Evolutionary conservation across 1,139 yeast species (phyloP).

Genomic region (Arxiozyma telluris): DNA sequence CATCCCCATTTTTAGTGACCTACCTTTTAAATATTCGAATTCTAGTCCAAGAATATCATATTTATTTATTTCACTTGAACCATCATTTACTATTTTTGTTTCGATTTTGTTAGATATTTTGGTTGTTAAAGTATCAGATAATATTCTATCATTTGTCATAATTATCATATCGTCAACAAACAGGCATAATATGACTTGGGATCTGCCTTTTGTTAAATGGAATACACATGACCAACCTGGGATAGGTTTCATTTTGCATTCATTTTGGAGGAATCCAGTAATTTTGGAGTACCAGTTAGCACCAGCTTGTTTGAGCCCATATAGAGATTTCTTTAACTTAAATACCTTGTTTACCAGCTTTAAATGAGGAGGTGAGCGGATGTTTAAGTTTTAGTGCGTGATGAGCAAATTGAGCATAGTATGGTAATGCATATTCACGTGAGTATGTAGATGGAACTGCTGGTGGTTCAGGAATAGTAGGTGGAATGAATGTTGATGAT

Average conservation of each 20-base stretch:
- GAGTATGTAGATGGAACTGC: no score
- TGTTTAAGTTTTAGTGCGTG: not conserved
- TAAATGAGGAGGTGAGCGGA: conserved; percentile 12
- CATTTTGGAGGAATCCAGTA: not conserved
- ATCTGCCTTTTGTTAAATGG: not conserved
- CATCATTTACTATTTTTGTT: conserved; percentile 3
- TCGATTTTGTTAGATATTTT: not conserved
- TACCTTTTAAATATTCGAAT: conserved; percentile 3
- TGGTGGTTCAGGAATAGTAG: no score
- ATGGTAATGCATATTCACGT: no score
- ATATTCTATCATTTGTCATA: not conserved
- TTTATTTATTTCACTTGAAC: not conserved
- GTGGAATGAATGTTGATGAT: no score
- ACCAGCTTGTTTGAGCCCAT: conserved; percentile 11
- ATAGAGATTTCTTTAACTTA: conserved; percentile 8
- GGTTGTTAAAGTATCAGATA: not conserved
- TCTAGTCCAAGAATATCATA: conserved; percentile 9
- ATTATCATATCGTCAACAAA: no score
- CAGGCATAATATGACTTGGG: conserved; percentile 1
- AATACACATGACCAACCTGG: conserved; percentile 9
- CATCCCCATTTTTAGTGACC: conserved; percentile 5
- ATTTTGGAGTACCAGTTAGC: conserved; percentile 10
- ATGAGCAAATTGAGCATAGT: no score
- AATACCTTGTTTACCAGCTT: conserved; percentile 6
- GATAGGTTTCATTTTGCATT: conserved; percentile 4